A percentile compares a stretch with the other conserved stretches of the same genome.
These are phyloP conservation scores for Aspergillus fumigatiaffinis DNA, from an alignment of 2,329 filamentous ascomycete species.

Conservation along the genomic window DNA sequence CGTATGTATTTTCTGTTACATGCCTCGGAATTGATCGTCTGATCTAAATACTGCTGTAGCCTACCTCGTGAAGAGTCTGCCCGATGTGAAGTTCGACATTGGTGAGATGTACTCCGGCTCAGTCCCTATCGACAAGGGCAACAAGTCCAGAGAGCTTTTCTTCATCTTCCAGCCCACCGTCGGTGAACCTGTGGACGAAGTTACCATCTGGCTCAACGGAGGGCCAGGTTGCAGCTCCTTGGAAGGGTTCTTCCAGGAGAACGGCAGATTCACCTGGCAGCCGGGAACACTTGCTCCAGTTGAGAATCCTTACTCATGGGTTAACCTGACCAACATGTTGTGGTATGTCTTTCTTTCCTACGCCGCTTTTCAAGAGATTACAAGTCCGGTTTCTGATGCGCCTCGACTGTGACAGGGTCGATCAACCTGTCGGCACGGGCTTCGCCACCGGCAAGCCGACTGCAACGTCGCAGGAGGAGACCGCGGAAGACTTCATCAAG, in stretches of 20 bases:
- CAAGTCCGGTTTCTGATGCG: background rate
- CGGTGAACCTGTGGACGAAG: slow-evolving; percentile 41
- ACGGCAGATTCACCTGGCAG: slow-evolving; percentile 70
- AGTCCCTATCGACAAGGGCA: slow-evolving; percentile 51
- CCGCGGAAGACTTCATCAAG: slow-evolving; percentile 66
- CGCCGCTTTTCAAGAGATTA: background rate
- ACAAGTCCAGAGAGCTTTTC: slow-evolving; percentile 44
- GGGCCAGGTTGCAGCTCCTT: slow-evolving; percentile 57
- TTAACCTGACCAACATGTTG: slow-evolving; percentile 70
- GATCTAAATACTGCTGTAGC: slow-evolving; percentile 37
- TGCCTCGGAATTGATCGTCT: background rate
- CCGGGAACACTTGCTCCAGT: slow-evolving; percentile 64
- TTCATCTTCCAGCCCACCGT: slow-evolving; percentile 49
- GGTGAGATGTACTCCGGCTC: slow-evolving; percentile 49
- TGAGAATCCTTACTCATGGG: slow-evolving; percentile 68
- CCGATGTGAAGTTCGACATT: slow-evolving; percentile 66
- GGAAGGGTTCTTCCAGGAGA: slow-evolving; percentile 69
- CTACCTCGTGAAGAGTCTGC: slow-evolving; percentile 62
- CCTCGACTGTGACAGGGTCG: slow-evolving; percentile 18
- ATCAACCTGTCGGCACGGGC: slow-evolving; percentile 56
- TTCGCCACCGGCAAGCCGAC: slow-evolving; percentile 64
- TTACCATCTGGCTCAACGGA: slow-evolving; percentile 49
- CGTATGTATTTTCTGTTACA: slow-evolving; percentile 14
- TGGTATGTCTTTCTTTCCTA: slow-evolving; percentile 52
- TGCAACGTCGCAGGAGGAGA: slow-evolving; percentile 63